These are phyloP conservation scores for Avena atlantica DNA, from an alignment of 176 grass and related monocot species.

Conservation along the genomic window DNA sequence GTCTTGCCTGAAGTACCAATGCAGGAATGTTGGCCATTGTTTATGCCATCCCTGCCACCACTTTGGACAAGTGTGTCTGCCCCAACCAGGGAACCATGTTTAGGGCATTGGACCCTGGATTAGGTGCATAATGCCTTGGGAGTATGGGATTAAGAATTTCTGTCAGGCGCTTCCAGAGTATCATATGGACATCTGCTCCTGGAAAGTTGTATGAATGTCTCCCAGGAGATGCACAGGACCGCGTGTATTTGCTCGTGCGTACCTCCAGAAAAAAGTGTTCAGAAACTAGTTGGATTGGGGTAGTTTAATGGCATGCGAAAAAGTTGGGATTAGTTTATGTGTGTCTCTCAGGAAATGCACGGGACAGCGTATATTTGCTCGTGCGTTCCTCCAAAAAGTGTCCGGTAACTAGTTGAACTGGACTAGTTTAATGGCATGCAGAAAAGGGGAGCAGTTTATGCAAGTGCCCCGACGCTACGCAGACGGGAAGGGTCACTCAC, in stretches of 20 bases:
- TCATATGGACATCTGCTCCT: conserved; percentile 36
- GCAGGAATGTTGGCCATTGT: conserved; percentile 32
- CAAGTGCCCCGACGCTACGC: background rate
- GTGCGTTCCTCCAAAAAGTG: conserved; percentile 32
- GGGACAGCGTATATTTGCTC: conserved; percentile 40
- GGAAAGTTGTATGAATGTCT: conserved; percentile 51
- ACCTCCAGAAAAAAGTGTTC: conserved; percentile 24
- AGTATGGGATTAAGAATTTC: conserved; percentile 44
- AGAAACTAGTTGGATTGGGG: background rate
- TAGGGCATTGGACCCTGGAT: conserved; percentile 51
- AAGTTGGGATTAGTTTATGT: background rate
- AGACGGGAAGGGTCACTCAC: conserved; percentile 15
- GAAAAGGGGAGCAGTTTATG: background rate
- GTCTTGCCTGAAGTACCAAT: conserved; percentile 44
- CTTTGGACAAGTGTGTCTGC: conserved; percentile 52
- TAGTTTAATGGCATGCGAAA: conserved; percentile 21
- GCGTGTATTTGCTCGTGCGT: conserved; percentile 42
- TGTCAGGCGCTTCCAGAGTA: conserved; percentile 36
- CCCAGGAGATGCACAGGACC: conserved; percentile 37
- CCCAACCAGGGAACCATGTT: conserved; percentile 48
- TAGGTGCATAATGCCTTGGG: conserved; percentile 45
- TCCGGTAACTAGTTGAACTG: background rate
- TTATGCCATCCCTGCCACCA: conserved; percentile 44
- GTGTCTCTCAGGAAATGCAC: conserved; percentile 47
- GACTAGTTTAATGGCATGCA: conserved; percentile 21